Conservation (phyloP, 2,329 filamentous ascomycete species). For the Fusarium secorum region DNA sequence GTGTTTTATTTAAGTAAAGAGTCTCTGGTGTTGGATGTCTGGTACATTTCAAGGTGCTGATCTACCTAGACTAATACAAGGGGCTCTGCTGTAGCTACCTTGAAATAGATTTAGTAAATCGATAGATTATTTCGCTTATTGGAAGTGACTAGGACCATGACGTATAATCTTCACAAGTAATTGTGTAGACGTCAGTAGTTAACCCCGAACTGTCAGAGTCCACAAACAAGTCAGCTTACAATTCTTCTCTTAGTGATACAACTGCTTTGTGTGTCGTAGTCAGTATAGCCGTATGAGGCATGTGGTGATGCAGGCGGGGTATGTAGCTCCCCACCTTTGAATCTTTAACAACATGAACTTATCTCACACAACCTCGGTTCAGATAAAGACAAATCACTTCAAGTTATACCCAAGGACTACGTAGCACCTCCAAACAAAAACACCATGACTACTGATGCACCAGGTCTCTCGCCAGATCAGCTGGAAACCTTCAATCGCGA, state of each 20-base stretch:
- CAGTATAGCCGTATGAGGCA: neutral
- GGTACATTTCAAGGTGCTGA: neutral
- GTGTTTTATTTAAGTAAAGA: conserved; percentile 9
- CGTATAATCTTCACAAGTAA: neutral
- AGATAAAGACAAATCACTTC: neutral
- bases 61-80: conserved; percentile 17
- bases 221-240: neutral
- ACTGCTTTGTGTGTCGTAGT: neutral
- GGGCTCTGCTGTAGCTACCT: conserved; percentile 10
- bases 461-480: conserved; percentile 75
- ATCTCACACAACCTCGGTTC: conserved; percentile 21
- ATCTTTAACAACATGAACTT: conserved; percentile 16
- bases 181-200: neutral
- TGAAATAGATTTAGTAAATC: conserved; percentile 2
- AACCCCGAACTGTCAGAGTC: neutral
- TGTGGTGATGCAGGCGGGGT: conserved; percentile 32
- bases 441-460: conserved; percentile 26
- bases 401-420: neutral
- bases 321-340: conserved; percentile 28
- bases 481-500: conserved; percentile 77
- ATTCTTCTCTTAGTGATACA: neutral
- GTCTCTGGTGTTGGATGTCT: neutral
- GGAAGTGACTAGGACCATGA: neutral
- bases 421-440: neutral
- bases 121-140: neutral